A percentile compares a stretch with the other conserved stretches of the same genome.
Conservation (phyloP, 257 asterid species). For the Vinca minor region DNA sequence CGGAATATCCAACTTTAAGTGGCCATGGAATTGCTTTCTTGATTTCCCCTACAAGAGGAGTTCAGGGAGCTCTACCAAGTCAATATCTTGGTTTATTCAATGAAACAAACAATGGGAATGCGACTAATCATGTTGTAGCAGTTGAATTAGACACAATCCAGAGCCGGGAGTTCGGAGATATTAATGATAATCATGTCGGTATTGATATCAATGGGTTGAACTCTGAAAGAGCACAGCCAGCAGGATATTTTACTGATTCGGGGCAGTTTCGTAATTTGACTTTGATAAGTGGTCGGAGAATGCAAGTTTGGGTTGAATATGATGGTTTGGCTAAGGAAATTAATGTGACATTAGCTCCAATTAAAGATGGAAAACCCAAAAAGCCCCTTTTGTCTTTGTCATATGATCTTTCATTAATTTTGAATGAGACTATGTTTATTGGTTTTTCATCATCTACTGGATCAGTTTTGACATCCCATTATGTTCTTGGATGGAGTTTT, state of each 20-base stretch:
- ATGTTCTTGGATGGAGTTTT: conserved; percentile 64
- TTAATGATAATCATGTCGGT: conserved; percentile 48
- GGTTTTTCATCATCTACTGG: conserved; percentile 53
- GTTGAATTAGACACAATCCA: conserved; percentile 54
- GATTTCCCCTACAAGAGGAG: conserved; percentile 40
- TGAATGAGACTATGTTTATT: conserved; percentile 40
- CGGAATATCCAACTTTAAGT: conserved; percentile 29
- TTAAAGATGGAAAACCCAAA: conserved; percentile 27
- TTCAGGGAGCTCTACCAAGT: conserved; percentile 28
- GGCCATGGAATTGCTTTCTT: conserved; percentile 58
- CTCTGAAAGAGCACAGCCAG: conserved; percentile 19
- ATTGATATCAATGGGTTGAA: conserved; percentile 38
- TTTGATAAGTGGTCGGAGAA: conserved; percentile 29
- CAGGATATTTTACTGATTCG: conserved; percentile 32
- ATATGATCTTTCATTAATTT: conserved; percentile 32
- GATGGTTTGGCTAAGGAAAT: conserved; percentile 19
- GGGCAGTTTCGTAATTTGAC: conserved; percentile 31
- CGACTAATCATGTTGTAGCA: conserved; percentile 43
- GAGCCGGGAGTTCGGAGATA: conserved; percentile 35
- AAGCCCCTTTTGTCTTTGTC: conserved; percentile 26
- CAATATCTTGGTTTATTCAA: conserved; percentile 55
- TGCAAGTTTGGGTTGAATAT: conserved; percentile 59
- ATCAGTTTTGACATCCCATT: conserved; percentile 37
- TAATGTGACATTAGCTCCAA: conserved; percentile 42
- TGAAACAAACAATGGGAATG: conserved; percentile 33